Evolutionary conservation across 768 basidiomycete species (phyloP), one percentile per base, ranked within the genome.

Genomic region (Exidia glandulosa): DNA sequence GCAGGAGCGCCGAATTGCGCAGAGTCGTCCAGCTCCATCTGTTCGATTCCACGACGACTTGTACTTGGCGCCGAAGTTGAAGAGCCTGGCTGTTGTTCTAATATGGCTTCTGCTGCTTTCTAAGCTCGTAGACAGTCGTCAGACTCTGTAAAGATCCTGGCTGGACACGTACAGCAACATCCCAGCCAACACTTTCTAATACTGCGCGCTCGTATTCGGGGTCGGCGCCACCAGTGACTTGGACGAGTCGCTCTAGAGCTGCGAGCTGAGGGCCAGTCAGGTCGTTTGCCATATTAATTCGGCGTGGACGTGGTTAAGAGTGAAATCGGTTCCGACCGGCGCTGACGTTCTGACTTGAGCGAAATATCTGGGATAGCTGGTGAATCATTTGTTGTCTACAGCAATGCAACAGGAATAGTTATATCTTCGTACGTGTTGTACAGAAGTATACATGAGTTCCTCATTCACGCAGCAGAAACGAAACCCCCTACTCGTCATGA

Each of bases 101-200:
- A 86, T 27, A 87, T 75, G 16, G 84, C 68, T 60, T 86, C 81
- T 13, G 81, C 80, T 19, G 85, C 85, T 62, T 77, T 75, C 81
- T 86, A 64, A 27, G 27, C 31, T 36, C 27, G 37, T 56, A 36
- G 29, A 56, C n/a, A 23, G 59, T 23, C 47, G 61, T 60, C 63
- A 64, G 27, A 59, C 64, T 1, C 27, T 67, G 27, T 67, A 62
- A 31, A 30, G 64, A 19, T 25, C 62, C 2, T 65, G 59, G 61
- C 57, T 65, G 23, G 68, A 61, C 5, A 63, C 77, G 63, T 58
- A 85, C 86, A 77, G 85, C 77, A 32, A 90, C 80, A 72, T 88
- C 82, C 86, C 86, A 90, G 56, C 77, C 78, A 9, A 86, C 84
- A 60, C 79, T 83, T 37, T 76, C 70, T 16, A 90, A 74, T 1